Percentiles rank a stretch among this genome's conserved stretches.
Conservation (phyloP, 805 yeast genomes). For the Jamesozyma gamospora region DNA sequence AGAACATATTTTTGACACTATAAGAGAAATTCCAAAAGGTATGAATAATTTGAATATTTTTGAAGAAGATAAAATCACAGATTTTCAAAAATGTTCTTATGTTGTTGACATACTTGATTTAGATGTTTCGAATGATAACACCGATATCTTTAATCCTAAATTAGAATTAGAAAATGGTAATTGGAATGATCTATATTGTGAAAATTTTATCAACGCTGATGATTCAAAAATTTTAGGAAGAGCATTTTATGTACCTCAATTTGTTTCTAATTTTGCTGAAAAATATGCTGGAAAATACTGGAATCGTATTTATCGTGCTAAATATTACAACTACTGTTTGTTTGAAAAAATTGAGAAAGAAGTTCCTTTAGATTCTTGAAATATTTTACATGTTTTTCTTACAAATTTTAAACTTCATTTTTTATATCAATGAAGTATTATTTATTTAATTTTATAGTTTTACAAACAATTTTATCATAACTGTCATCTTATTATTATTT, state of each 20-base stretch:
- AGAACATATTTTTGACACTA: constrained; percentile 22
- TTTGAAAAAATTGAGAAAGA: constrained; percentile 17
- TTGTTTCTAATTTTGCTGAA: constrained; percentile 20
- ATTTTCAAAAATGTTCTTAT: constrained; percentile 51
- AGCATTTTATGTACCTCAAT: constrained; percentile 43
- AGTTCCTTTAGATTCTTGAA: too few species aligned
- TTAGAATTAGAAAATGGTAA: constrained; percentile 10
- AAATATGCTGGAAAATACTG: constrained; percentile 8
- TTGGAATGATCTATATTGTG: constrained; percentile 45
- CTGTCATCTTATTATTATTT: too few species aligned
- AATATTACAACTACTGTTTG: constrained; percentile 44
- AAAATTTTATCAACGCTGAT: constrained; percentile 43
- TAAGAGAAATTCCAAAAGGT: constrained; percentile 44
- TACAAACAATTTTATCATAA: too few species aligned
- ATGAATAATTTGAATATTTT: constrained; percentile 71
- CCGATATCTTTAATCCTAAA: constrained; percentile 33
- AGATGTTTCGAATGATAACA: constrained; percentile 35
- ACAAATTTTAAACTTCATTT: too few species aligned
- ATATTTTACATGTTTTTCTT: too few species aligned
- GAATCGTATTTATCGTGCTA: constrained; percentile 27
- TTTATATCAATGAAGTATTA: too few species aligned
- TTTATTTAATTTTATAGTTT: too few species aligned
- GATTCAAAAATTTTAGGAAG: constrained; percentile 46
- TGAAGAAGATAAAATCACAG: constrained; percentile 46
- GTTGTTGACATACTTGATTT: constrained; percentile 49